Evolutionary conservation across 768 basidiomycete genomes (phyloP), one percentile per base, ranked within the genome.

Genomic region (Leccinum obscurum): DNA sequence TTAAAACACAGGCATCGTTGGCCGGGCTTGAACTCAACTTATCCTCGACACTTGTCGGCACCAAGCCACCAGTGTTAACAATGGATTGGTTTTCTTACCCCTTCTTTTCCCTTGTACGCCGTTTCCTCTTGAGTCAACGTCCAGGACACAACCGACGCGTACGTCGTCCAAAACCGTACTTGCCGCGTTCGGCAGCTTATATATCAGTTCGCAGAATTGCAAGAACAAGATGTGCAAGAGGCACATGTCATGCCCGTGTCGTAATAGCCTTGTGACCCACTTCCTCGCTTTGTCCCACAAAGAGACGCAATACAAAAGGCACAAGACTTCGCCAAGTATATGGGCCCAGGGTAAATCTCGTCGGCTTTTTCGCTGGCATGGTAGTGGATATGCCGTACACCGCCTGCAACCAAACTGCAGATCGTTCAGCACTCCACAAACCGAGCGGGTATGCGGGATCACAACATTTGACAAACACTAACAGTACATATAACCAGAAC

Each of bases 281-380:
- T 61, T 54, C 34, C 8, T 46, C 24, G 14, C 30, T 11, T 95
- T 95, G 34, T 13, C 34, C 61, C 96, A 98, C 83, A 98, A 98
- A 80, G 96, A 98, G 72, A 98, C 96, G 61, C 96, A 98, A 78
- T 99, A 98, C 87, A 98, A 99, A 89, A 97, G 93, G 86, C 95
- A 96, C 76, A 98, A 98, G 81, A 95, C 93, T 75, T 98, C 96
- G 61, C 80, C 95, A 15, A 14, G 5, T 35, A 35, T 35, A 35
- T 14, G 35, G 2, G 35, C 35, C 13, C 35, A 17, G 15, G 37
- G 37, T 39, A 39, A 15, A 39, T 6, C 15, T 17, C 15, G 37
- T 41, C 39, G 39, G 14, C 35, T 14, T 37, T 37, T 37, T 37
- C 4, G 1, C 35, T 37, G 35, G 14, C 35, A 37, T 37, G 35